These are phyloP conservation scores for Rhododendron molle DNA, from an alignment of 148 eudicot species.

Conservation along the genomic window DNA sequence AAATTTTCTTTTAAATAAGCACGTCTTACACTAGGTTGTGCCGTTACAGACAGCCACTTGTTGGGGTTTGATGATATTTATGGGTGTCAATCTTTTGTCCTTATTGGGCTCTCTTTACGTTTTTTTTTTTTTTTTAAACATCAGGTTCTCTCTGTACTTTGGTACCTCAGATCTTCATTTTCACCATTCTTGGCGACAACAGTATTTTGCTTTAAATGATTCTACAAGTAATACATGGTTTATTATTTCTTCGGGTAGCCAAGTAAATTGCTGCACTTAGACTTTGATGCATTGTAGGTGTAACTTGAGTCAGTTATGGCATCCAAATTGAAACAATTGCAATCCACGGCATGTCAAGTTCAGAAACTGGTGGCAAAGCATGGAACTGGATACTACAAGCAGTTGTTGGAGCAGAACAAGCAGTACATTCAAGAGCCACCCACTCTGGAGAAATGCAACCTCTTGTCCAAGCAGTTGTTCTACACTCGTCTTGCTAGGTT, in stretches of 20 bases:
- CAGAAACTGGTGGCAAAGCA: conserved; percentile 32
- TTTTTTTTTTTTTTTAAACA: too few relatives aligned
- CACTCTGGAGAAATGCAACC: conserved; percentile 40
- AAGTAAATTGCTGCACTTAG: neutral
- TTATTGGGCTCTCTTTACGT: neutral
- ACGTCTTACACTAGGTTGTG: neutral
- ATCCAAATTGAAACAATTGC: conserved; percentile 31
- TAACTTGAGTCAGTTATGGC: conserved; percentile 27
- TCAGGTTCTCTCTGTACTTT: neutral
- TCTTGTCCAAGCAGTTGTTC: conserved; percentile 43
- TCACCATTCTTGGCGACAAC: neutral
- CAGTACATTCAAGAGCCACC: conserved; percentile 44
- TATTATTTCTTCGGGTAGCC: neutral
- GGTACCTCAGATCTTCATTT: neutral
- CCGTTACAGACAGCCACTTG: neutral
- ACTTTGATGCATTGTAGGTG: conserved; percentile 7
- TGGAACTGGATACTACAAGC: conserved; percentile 38
- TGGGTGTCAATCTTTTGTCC: neutral
- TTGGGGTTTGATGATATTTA: neutral
- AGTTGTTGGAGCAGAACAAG: conserved; percentile 47
- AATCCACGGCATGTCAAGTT: conserved; percentile 35
- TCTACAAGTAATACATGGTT: neutral
- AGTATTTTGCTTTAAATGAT: neutral
- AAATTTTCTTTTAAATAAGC: neutral
- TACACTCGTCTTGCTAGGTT: conserved; percentile 59